Percentiles rank a stretch among this genome's conserved stretches.
These are phyloP conservation scores for Neocallimastix lanati DNA, from an alignment of 192 early-diverging fungal genomes.

Conservation along the genomic window DNA sequence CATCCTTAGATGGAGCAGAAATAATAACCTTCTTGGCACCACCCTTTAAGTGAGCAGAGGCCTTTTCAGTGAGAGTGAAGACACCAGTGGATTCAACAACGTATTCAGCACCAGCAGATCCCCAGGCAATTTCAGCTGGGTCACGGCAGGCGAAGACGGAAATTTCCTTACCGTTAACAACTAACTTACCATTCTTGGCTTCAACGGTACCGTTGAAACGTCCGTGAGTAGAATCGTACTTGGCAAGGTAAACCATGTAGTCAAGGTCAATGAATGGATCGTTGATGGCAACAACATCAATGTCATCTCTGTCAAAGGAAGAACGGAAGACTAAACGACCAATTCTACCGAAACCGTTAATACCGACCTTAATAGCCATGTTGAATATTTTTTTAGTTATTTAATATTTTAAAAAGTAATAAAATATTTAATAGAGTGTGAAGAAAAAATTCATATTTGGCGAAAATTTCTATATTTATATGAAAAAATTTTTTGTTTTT, in stretches of 20 bases:
- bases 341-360: slow-evolving; percentile 76
- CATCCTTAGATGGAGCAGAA: slow-evolving; percentile 73
- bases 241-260: slow-evolving; percentile 64
- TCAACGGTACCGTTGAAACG: slow-evolving; percentile 70
- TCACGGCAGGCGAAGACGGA: slow-evolving; percentile 51
- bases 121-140: slow-evolving; percentile 85
- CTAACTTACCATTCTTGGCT: slow-evolving; percentile 66
- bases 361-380: background rate
- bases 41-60: too few species aligned
- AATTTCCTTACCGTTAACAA: slow-evolving; percentile 73
- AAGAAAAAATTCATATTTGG: background rate
- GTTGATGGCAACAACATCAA: slow-evolving; percentile 81
- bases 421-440: background rate
- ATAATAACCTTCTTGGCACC: too few species aligned
- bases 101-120: slow-evolving; percentile 56
- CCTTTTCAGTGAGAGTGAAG: slow-evolving; percentile 85
- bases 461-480: background rate
- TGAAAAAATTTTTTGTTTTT: background rate
- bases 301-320: slow-evolving; percentile 44
- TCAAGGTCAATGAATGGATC: slow-evolving; percentile 92
- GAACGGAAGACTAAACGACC: slow-evolving; percentile 92
- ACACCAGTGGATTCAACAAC: slow-evolving; percentile 98
- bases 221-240: slow-evolving; percentile 99
- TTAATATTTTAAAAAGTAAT: background rate
- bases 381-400: background rate